Evolutionary conservation across 2,329 filamentous ascomycete species (phyloP).

Genomic region (Pestalotiopsis sp.): DNA sequence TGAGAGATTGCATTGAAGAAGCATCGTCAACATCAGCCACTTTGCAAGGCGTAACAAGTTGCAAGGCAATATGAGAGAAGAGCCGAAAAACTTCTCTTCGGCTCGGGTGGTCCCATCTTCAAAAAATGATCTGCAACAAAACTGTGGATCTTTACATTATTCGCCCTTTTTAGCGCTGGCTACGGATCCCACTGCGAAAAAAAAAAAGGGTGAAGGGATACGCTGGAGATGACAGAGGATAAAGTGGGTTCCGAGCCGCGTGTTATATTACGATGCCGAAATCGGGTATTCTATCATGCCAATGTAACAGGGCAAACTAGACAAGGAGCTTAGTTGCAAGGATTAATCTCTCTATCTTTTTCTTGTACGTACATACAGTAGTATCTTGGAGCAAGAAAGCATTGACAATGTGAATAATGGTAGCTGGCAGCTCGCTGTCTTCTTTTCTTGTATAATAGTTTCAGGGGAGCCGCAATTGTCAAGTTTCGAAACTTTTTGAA

Average conservation of each 20-base stretch:
- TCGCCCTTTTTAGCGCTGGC: background rate
- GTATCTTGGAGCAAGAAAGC: background rate
- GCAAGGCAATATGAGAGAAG: background rate
- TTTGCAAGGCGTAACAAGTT: background rate
- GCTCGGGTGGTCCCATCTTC: background rate
- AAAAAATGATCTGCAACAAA: background rate
- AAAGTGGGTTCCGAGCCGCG: slow-evolving; percentile 2
- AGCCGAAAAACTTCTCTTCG: background rate
- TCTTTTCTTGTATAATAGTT: background rate
- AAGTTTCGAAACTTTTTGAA: background rate
- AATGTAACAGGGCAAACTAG: background rate
- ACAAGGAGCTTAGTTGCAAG: background rate
- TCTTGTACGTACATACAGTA: background rate
- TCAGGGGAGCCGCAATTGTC: background rate
- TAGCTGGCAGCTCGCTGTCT: background rate
- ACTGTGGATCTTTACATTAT: background rate
- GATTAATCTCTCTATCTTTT: background rate
- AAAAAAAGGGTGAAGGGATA: background rate
- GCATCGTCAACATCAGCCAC: no score
- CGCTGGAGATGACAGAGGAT: slow-evolving; percentile 4
- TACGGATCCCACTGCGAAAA: background rate
- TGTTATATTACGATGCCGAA: slow-evolving; percentile 6
- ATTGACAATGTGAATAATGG: background rate
- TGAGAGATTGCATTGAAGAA: no score
- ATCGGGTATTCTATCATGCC: background rate